Evolutionary conservation across 352 stramenopile genomes (phyloP).

Genomic region (Paralagenidium karlingii): DNA sequence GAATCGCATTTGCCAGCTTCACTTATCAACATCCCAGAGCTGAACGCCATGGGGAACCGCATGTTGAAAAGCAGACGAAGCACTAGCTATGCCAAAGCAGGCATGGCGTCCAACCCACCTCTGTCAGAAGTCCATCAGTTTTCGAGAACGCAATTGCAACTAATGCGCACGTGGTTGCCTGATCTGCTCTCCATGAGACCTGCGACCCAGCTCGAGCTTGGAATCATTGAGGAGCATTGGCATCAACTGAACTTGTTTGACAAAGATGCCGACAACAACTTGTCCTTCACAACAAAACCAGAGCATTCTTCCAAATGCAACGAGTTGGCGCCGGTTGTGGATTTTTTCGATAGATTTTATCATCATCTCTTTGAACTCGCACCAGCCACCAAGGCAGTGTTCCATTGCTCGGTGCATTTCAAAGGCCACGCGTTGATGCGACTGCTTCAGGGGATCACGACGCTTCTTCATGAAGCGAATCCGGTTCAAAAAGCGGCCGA

Average conservation of each 20-base stretch:
- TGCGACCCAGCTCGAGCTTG: conserved; percentile 12
- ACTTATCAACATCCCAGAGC: too few relatives aligned
- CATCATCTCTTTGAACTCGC: conserved; percentile 19
- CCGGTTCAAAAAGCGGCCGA: conserved; percentile 11
- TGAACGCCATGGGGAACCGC: too few relatives aligned
- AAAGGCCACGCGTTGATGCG: conserved; percentile 25
- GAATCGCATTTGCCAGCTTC: too few relatives aligned
- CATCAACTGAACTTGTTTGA: too few relatives aligned
- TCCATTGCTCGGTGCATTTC: conserved; percentile 22
- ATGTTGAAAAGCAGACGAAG: too few relatives aligned
- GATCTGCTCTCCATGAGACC: conserved; percentile 11
- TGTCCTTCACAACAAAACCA: too few relatives aligned
- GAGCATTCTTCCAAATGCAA: too few relatives aligned
- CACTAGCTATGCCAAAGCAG: too few relatives aligned
- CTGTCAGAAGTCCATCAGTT: too few relatives aligned
- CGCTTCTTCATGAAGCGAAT: conserved; percentile 15
- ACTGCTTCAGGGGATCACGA: conserved; percentile 22
- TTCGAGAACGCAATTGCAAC: conserved; percentile 5
- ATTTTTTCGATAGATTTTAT: conserved; percentile 31
- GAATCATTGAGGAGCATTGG: conserved; percentile 12
- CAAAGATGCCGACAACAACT: too few relatives aligned
- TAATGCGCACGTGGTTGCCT: conserved; percentile 13
- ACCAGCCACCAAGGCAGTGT: conserved; percentile 20
- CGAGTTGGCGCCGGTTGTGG: too few relatives aligned
- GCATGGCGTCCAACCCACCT: too few relatives aligned